Evolutionary conservation across 2,329 filamentous ascomycete genomes (phyloP), one percentile per base, ranked within the genome.

Genomic region (Trichoderma oligosporum): DNA sequence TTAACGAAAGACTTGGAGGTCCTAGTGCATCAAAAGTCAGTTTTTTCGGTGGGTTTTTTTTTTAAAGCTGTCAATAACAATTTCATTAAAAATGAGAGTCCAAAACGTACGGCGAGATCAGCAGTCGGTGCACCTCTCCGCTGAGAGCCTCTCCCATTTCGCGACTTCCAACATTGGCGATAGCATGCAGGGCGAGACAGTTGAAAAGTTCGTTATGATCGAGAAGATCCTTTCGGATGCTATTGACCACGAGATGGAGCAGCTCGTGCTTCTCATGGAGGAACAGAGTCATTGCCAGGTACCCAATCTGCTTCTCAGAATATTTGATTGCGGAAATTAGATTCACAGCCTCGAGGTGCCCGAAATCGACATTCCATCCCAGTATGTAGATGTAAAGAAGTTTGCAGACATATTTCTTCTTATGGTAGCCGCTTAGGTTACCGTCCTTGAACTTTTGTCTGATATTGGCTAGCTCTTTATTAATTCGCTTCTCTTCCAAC

Each of bases 391-490:
- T 97, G 74, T 99, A 99, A 61, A 99, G 81, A 65, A 99, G 84
- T 85, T 99, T 99, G 89, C 94, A 99, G 64, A 99, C 94, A 72
- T 99, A 99, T 88, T 99, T 99, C 83, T 99, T 99, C 81, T 95
- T 97, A 79, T 97, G 91, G 71, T 99, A 99, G 64, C 94, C 95
- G 70, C 88, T 96, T 58, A 99, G 78, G 70, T 82, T 94, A 63
- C 91, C 92, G 72, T 94, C 89, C 82, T 96, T 96, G 80, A 97
- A 99, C 76, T 97, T 97, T 77, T 97, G 91, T 69, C 86, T 86
- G 72, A 99, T 99, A 71, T 99, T 99, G 70, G 94, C 94, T 73
- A 99, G 77, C 78, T 99, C 94, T 79, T 99, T 99, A 75, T 99
- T 99, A 78, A 99, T 97, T 70, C 94, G 84, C 82, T 99, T 99